Base-by-base conservation (phyloP, 2,329 filamentous ascomycete species). In the Pyricularia grisea region DNA sequence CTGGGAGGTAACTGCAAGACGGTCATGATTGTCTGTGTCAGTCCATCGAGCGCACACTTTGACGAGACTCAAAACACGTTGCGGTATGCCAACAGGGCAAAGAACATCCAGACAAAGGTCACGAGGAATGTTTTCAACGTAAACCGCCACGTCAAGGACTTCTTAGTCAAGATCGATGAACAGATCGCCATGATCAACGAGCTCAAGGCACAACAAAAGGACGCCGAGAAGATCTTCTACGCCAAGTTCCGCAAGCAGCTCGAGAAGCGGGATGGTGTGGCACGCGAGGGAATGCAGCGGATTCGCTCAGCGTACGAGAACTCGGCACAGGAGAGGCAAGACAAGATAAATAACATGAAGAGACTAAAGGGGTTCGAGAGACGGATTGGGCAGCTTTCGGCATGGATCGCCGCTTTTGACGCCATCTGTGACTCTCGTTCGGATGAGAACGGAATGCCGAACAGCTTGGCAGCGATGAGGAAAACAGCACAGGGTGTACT, bases 81-180 rank as follows among this genome's bases (percentile, higher is more conserved):
- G 23, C 92, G 96, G 74, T 99, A 99, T 76, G 95, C 95, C 67
- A 98, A 99, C 79, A 87, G 95, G 73, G 95, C 95, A 70, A 99
- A 99, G 87, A 99, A 99, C 76, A 99, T 99, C 77, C 96, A 98
- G 81, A 99, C 95, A 70, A 99, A 99, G 84, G 93, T 97, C 69
- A 97, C 95, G n/a, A 90, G 94, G 75, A 99, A 99, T 77, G 94
- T 98, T 28, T 99, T 96, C 82, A 99, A 99, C 78, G 95, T 99
- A 72, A 97, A 99, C 78, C 91, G 95, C 71, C 95, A 99, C 80
- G 95, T 99, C 75, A 99, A 99, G 82, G 95, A 99, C 79, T 99
- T 97, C 81, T 81, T 99, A 77, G 95, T 97, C 83, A 98, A 98
- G 85, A 99, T 99, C 75, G 94, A 99, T 76, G 95, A 99, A 81